phyloP scores from a whole-genome alignment of 75 land plant species.

The Cunninghamia lanceolata region DNA sequence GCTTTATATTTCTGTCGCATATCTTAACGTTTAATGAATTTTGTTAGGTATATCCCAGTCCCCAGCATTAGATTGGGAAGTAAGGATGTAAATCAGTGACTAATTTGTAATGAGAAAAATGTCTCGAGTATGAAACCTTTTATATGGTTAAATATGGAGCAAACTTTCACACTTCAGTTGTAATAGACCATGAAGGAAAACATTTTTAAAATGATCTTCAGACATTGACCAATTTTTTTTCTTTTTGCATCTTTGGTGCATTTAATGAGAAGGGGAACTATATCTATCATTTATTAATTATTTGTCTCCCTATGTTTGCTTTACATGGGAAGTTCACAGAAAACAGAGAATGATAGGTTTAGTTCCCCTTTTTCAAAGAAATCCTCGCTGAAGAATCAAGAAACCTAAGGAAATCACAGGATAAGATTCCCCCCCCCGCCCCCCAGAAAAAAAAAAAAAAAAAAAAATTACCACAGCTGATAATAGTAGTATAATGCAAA shows the following conservation, averaged over 20 bases:
- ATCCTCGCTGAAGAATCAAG: too few relatives aligned
- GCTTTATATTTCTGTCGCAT: neutral
- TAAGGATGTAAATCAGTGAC: neutral
- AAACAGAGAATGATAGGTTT: neutral
- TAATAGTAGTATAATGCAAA: too few relatives aligned
- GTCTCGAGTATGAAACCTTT: neutral
- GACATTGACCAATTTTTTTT: too few relatives aligned
- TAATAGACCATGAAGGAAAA: neutral
- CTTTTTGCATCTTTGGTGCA: neutral
- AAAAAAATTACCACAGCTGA: too few relatives aligned
- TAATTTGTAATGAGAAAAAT: neutral
- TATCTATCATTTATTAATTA: too few relatives aligned
- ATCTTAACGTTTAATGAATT: too few relatives aligned
- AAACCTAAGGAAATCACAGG: too few relatives aligned
- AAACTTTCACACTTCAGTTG: neutral
- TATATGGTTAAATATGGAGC: neutral
- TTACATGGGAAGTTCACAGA: neutral
- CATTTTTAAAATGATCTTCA: neutral
- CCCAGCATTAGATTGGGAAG: neutral
- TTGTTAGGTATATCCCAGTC: too few relatives aligned
- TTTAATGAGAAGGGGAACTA: neutral
- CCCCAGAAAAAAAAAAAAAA: too few relatives aligned
- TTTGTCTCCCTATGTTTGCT: neutral
- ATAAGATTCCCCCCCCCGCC: too few relatives aligned
- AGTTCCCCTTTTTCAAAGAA: too few relatives aligned